Percentiles rank a stretch among this genome's conserved stretches.
Conservation (phyloP, 176 grass and related monocot species). For the Oryza brachyantha region DNA sequence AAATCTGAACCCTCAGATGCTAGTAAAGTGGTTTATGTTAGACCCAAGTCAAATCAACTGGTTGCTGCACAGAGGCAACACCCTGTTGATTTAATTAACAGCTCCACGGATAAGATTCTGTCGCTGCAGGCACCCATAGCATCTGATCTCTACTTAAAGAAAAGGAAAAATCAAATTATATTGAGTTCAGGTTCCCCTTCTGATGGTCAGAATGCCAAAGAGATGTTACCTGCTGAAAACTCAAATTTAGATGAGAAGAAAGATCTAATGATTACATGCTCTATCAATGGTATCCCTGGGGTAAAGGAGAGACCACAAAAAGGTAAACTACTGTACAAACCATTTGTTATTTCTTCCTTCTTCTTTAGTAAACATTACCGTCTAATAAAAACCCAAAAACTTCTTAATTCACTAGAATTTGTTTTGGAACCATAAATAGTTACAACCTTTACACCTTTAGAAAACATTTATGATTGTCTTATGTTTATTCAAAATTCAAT, state of each 20-base stretch:
- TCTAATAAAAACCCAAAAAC: conserved; percentile 1
- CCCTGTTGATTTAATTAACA: conserved; percentile 35
- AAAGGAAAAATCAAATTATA: conserved; percentile 85
- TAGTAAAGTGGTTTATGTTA: conserved; percentile 59
- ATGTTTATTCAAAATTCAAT: background rate
- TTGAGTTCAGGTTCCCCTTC: conserved; percentile 50
- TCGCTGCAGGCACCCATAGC: conserved; percentile 29
- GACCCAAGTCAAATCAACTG: conserved; percentile 60
- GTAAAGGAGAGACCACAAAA: conserved; percentile 44
- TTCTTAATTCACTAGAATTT: conserved; percentile 2
- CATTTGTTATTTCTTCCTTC: background rate
- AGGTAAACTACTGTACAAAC: conserved; percentile 55
- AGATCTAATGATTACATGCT: conserved; percentile 43
- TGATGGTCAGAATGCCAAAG: conserved; percentile 52
- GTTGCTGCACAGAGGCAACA: conserved; percentile 58
- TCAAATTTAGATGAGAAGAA: conserved; percentile 69
- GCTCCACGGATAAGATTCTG: conserved; percentile 43
- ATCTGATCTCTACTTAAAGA: conserved; percentile 83
- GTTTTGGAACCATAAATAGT: background rate
- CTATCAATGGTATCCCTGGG: conserved; percentile 28
- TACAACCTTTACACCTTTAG: background rate
- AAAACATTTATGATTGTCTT: background rate
- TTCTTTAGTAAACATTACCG: background rate
- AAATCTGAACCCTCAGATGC: conserved; percentile 40
- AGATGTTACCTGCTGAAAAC: conserved; percentile 34